Evolutionary conservation across 192 early-diverging fungal species (phyloP).

Genomic region (Coemansia sp.): DNA sequence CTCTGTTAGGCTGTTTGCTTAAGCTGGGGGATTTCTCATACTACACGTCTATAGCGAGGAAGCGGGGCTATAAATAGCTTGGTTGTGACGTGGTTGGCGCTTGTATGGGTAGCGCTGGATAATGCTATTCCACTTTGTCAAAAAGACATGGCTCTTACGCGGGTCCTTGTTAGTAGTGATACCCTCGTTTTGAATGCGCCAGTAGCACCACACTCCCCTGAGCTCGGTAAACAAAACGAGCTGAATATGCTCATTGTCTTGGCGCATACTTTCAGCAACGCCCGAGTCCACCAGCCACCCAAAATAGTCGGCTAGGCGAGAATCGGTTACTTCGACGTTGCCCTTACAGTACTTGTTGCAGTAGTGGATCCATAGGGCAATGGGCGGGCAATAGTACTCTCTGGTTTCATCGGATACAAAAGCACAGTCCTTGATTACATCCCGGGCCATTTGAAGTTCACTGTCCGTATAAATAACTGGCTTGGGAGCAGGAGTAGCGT

Average conservation of each 20-base stretch:
- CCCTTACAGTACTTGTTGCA: slow-evolving; percentile 27
- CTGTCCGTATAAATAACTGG: too few species aligned
- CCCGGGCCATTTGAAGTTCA: slow-evolving; percentile 42
- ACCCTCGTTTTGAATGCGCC: slow-evolving; percentile 40
- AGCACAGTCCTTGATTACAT: slow-evolving; percentile 33
- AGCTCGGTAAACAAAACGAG: slow-evolving; percentile 51
- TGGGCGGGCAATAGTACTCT: slow-evolving; percentile 50
- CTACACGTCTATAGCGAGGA: neutral
- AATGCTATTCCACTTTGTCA: slow-evolving; percentile 40
- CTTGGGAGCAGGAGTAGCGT: too few species aligned
- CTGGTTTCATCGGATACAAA: slow-evolving; percentile 37
- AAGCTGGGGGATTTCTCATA: too few species aligned
- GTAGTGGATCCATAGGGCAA: slow-evolving; percentile 51
- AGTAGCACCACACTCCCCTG: slow-evolving; percentile 49
- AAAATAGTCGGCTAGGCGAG: slow-evolving; percentile 42
- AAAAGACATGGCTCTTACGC: slow-evolving; percentile 29
- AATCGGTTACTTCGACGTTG: slow-evolving; percentile 32
- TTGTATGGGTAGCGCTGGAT: slow-evolving; percentile 35
- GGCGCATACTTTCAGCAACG: slow-evolving; percentile 35
- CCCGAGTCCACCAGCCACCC: slow-evolving; percentile 53
- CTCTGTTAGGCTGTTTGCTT: too few species aligned
- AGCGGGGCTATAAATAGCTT: slow-evolving; percentile 33
- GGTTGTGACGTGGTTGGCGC: slow-evolving; percentile 31
- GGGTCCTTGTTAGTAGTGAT: slow-evolving; percentile 20
- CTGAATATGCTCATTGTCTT: slow-evolving; percentile 28